Base-by-base conservation (phyloP, 225 moss, liverwort and hornwort species). In the Pleurozium schreberi region DNA sequence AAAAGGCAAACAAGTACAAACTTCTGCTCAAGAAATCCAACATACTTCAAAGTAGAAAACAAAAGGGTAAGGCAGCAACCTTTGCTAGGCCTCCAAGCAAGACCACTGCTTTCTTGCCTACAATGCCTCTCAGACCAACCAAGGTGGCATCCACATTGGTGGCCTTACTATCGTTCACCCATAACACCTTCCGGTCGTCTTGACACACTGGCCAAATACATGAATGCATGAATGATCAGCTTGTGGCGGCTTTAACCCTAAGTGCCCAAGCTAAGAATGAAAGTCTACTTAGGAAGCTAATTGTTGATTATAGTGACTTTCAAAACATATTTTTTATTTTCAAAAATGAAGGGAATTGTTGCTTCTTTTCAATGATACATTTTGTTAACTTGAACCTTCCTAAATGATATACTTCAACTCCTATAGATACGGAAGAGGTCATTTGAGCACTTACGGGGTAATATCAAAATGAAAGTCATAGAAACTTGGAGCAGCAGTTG, bases 111-210 rank as follows among this genome's bases (percentile, higher is more conserved):
- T 94, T 95, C 89, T 95, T 91, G 87, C 96, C 97, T 66, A 88
- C 84, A 71, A 99, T 87, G 60, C 95, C 96, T 92, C 92, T 93
- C 49, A 99, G 76, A 67, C 97, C 97, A 80, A 91, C 93, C 74
- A 92, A 89, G 63, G 96, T 95, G 86, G 99, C 97, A 89, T 97
- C 96, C 90, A 99, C 95, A 85, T 97, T 99, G 57, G 99, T 99
- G 86, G 99, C 97, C 88, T 99, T 97, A 90, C 99, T 99, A 71
- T 99, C 99, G 87, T 99, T 99, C 80, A 99, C 91, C 99, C 97
- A 99, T 80, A 96, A 67, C 82, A 97, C 91, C 63, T 93, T 93
- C 88, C 89, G 92, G 53, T 94, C 85, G 60, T 99, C 99, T 94
- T 91, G 89, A 93, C 86, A 95, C 65, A 98, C 96, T 98, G 93